phyloP scores from a whole-genome alignment of 495 filamentous ascomycete genomes.

The Neurospora cerealis region DNA sequence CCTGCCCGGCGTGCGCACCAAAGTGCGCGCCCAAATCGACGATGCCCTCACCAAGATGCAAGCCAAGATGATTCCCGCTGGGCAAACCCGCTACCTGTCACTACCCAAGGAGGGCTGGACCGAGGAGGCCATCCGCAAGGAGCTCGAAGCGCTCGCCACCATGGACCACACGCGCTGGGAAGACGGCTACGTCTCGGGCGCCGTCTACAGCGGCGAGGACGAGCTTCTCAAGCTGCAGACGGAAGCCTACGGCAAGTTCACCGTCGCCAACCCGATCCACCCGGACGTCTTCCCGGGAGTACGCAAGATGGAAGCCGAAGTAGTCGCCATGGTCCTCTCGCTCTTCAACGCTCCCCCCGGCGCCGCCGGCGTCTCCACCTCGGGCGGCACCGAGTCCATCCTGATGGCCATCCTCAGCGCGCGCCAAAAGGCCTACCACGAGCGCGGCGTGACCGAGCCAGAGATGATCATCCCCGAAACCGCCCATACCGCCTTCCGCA shows the following conservation, averaged over 20 bases:
- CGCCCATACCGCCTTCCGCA: conserved; percentile 91
- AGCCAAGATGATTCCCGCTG: conserved; percentile 67
- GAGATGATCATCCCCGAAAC: conserved; percentile 97
- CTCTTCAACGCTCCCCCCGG: conserved; percentile 85
- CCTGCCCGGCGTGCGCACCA: conserved; percentile 68
- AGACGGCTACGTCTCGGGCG: conserved; percentile 86
- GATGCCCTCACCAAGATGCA: conserved; percentile 69
- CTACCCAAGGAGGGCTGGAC: conserved; percentile 84
- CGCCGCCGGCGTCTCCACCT: conserved; percentile 82
- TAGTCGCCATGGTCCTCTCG: conserved; percentile 89
- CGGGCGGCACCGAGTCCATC: conserved; percentile 92
- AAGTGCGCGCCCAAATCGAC: conserved; percentile 72
- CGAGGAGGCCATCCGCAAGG: conserved; percentile 64
- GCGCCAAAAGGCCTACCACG: conserved; percentile 74
- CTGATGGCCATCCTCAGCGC: conserved; percentile 87
- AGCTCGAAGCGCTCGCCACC: conserved; percentile 64
- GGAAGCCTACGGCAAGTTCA: conserved; percentile 86
- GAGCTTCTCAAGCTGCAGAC: conserved; percentile 76
- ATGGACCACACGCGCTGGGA: conserved; percentile 97
- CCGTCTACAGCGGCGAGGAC: conserved; percentile 91
- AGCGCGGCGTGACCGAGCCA: conserved; percentile 82
- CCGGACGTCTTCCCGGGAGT: conserved; percentile 98
- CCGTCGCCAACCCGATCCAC: conserved; percentile 96
- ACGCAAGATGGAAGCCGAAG: conserved; percentile 97
- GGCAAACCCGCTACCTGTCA: conserved; percentile 59